These are phyloP conservation scores for Podila epigama DNA, from an alignment of 192 early-diverging fungal species.

Conservation along the genomic window DNA sequence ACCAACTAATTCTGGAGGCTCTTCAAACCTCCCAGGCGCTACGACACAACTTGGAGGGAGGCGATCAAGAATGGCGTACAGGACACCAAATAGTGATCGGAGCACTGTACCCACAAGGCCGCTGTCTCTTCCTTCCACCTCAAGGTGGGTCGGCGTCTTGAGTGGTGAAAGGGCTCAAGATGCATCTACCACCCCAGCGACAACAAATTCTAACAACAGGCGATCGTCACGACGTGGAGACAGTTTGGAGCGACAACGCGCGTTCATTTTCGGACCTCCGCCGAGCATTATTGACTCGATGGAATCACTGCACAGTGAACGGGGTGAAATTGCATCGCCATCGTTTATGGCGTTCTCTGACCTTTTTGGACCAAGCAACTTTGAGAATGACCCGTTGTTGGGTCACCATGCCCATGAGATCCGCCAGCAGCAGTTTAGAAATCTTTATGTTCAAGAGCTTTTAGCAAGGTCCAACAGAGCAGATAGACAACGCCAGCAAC, in stretches of 20 bases:
- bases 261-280: slow-evolving; percentile 16
- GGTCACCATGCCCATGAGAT: neutral
- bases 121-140: too few species aligned
- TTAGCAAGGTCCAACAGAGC: neutral
- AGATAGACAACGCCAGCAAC: neutral
- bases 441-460: slow-evolving; percentile 23
- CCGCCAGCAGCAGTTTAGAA: slow-evolving; percentile 27
- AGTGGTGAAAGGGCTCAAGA: too few species aligned
- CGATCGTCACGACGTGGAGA: slow-evolving; percentile 13
- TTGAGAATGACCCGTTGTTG: neutral
- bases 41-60: too few species aligned
- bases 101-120: too few species aligned
- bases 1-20: too few species aligned
- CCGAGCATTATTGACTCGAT: neutral
- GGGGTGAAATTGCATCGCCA: neutral
- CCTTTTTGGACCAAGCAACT: slow-evolving; percentile 10
- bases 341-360: slow-evolving; percentile 6
- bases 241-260: slow-evolving; percentile 20
- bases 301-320: slow-evolving; percentile 7
- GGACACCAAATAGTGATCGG: too few species aligned
- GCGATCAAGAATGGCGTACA: too few species aligned
- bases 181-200: neutral
- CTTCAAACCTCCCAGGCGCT: too few species aligned
- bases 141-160: too few species aligned
- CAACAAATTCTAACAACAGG: neutral